Evolutionary conservation across 106 monocot species (phyloP), one percentile per base, ranked within the genome.

Genomic region (Narthecium ossifragum): DNA sequence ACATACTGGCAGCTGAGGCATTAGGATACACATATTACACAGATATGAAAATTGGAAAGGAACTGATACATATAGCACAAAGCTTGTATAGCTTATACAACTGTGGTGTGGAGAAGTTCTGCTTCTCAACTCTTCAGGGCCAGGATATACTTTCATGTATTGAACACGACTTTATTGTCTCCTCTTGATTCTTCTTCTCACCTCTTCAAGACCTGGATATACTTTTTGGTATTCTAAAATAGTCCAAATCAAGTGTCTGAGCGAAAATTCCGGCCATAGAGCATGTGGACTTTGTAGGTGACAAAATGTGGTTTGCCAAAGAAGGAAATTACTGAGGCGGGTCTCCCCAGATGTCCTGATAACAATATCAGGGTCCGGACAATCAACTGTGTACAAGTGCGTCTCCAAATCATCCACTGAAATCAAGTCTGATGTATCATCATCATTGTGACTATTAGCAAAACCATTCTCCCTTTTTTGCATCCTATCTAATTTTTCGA

Each of bases 291-390:
- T 60, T 36, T 61, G 57, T 37, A 70, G 26, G 28, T 59, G 31
- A 27, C 34, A 29, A n/a, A 23, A 22, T 10, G 36, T 21, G 0
- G 60, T 70, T 33, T 71, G 71, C 71, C 71, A 71, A 34, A 71
- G 62, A 4, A 71, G 49, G 33, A 71, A 71, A 23, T 71, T 71
- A 50, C 71, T 71, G 32, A 71, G 56, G 11, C 71, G 62, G 14
- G 62, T 71, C 63, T 71, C 71, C 5, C 71, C 71, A 6, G 62
- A 63, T 27, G 71, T 71, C 39, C 71, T 63, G 10, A 71, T 37
- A 2, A 71, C 21, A 21, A 71, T 49, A 47, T 71, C 62, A 46
- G 63, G 63, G 9, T 71, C 63, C 1, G 71, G 55, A 56, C 34
- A 63, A 22, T 20, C 53, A 17, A 17, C 30, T 0, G 30, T 38